Conservation (phyloP, 345 rosid species). For the Ceriops decandra region DNA sequence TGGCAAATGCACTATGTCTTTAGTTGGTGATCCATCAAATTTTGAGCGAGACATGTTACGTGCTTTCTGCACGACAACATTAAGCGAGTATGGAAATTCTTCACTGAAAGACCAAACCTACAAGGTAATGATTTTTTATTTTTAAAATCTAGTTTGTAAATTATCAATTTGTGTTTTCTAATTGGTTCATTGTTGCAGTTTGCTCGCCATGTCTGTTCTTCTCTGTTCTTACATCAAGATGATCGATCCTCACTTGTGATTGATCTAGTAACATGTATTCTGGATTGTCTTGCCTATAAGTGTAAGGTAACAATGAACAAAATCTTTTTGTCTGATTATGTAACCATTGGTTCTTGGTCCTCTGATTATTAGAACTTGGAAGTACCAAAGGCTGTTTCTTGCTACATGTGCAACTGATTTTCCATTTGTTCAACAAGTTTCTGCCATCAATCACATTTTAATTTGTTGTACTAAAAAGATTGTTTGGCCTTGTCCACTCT, state of each 20-base stretch:
- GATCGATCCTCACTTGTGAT: constrained; percentile 26
- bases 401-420: too few relatives aligned
- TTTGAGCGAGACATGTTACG: constrained; percentile 42
- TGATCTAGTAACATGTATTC: constrained; percentile 36
- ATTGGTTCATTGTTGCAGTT: constrained; percentile 44
- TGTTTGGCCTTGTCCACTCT: too few relatives aligned
- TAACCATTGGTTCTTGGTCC: too few relatives aligned
- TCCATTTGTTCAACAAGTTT: too few relatives aligned
- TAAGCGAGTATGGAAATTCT: constrained; percentile 48
- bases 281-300: constrained; percentile 40
- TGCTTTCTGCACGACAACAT: constrained; percentile 39
- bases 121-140: constrained; percentile 41
- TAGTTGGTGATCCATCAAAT: constrained; percentile 46
- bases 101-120: constrained; percentile 56
- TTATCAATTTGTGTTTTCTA: constrained; percentile 8
- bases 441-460: too few relatives aligned
- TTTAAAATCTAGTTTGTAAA: neutral
- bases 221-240: constrained; percentile 43
- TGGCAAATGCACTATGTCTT: constrained; percentile 45
- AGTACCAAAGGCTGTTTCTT: too few relatives aligned
- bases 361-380: too few relatives aligned
- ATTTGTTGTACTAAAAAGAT: too few relatives aligned
- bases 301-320: constrained; percentile 48
- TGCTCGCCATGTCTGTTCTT: constrained; percentile 57
- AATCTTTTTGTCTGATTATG: too few relatives aligned